A percentile compares a stretch with the other conserved stretches of the same genome.
phyloP scores from a whole-genome alignment of 768 basidiomycete genomes.

The Leccinum fibrillosum region DNA sequence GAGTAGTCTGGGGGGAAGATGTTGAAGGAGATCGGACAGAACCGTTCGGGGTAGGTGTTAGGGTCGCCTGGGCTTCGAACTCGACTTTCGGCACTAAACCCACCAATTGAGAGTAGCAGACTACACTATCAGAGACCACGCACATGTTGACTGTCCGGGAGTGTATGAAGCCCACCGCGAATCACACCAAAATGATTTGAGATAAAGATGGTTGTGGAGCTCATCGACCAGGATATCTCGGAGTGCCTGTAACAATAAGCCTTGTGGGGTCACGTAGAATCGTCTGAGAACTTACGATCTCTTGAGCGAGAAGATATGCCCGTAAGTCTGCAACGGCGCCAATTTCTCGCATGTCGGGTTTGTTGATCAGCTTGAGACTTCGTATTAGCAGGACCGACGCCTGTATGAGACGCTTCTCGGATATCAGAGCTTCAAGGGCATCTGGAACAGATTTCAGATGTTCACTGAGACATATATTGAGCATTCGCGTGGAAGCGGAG shows the following conservation, averaged over 20 bases:
- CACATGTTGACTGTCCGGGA: slow-evolving; percentile 74
- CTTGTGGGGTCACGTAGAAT: background rate
- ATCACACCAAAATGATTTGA: slow-evolving; percentile 96
- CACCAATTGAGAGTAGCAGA: slow-evolving; percentile 8
- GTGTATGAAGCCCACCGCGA: slow-evolving; percentile 84
- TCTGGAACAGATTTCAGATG: slow-evolving; percentile 89
- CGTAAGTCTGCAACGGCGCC: slow-evolving; percentile 91
- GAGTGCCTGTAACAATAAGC: slow-evolving; percentile 56
- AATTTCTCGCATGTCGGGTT: slow-evolving; percentile 89
- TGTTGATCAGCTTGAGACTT: slow-evolving; percentile 87
- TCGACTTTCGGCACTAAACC: slow-evolving; percentile 62
- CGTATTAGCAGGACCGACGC: slow-evolving; percentile 85
- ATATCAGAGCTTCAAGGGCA: slow-evolving; percentile 87
- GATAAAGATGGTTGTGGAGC: slow-evolving; percentile 93
- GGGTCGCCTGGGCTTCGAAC: slow-evolving; percentile 49
- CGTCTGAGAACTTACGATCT: slow-evolving; percentile 56
- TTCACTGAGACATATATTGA: slow-evolving; percentile 53
- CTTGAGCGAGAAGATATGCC: slow-evolving; percentile 80
- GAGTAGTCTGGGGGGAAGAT: slow-evolving; percentile 37
- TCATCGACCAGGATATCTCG: slow-evolving; percentile 94
- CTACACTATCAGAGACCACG: slow-evolving; percentile 28
- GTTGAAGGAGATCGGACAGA: slow-evolving; percentile 29
- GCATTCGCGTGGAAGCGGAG: slow-evolving; percentile 8
- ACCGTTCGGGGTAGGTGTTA: slow-evolving; percentile 20
- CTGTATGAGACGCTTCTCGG: slow-evolving; percentile 89